Evolutionary conservation across 768 basidiomycete genomes (phyloP).

Genomic region (Dacryopinax primogenitus): DNA sequence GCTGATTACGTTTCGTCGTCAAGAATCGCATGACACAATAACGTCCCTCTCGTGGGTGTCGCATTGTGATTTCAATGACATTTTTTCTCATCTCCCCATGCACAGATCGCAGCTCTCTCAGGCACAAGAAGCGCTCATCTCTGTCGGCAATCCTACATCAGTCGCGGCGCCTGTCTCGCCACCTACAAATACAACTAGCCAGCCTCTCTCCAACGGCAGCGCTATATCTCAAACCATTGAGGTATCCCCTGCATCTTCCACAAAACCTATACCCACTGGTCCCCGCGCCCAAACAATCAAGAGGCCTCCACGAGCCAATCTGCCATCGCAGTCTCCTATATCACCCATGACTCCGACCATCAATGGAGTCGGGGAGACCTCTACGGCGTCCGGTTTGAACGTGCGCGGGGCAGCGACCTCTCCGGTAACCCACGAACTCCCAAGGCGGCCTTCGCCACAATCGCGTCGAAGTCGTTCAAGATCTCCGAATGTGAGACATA

Average conservation of each 20-base stretch:
- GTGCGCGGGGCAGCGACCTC: neutral
- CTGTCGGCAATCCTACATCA: neutral
- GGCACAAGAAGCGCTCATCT: neutral
- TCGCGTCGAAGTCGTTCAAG: neutral
- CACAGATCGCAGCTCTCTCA: slow-evolving; percentile 1
- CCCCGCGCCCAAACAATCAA: neutral
- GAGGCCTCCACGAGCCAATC: neutral
- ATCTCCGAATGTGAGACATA: neutral
- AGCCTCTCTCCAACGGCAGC: neutral
- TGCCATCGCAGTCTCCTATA: neutral
- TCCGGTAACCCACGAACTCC: neutral
- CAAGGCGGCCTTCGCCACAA: neutral
- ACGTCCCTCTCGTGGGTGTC: slow-evolving; percentile 53
- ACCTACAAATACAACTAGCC: neutral
- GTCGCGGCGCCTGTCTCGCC: neutral
- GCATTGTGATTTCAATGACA: neutral
- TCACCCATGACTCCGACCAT: neutral
- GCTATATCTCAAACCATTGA: neutral
- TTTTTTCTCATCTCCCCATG: neutral
- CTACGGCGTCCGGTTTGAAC: neutral
- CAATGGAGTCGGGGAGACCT: neutral
- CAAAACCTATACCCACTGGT: neutral
- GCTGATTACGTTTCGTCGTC: slow-evolving; percentile 11
- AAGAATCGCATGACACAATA: slow-evolving; percentile 70
- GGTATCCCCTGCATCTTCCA: neutral